phyloP scores from a whole-genome alignment of 192 early-diverging fungal species.

The Entrophospora sp. region DNA sequence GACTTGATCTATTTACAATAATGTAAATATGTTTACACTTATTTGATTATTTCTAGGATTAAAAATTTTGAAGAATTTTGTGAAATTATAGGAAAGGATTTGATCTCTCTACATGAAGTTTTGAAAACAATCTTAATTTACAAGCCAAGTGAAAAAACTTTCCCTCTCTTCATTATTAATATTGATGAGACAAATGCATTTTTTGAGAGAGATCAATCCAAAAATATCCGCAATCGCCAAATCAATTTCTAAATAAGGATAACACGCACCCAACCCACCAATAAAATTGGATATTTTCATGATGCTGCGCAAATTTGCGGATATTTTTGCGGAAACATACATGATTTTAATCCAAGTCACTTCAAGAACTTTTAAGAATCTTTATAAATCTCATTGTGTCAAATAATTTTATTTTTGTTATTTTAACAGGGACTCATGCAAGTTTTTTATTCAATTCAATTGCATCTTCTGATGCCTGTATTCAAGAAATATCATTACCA shows the following conservation, averaged over 20 bases:
- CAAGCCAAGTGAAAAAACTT: not conserved
- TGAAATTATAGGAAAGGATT: no score
- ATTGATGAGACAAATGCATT: conserved; percentile 3
- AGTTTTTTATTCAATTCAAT: not conserved
- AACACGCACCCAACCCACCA: no score
- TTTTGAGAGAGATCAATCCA: not conserved
- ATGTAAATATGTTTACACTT: not conserved
- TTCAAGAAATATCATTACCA: conserved; percentile 5
- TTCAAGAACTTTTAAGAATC: no score
- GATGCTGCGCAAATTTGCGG: no score
- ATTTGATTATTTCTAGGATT: not conserved
- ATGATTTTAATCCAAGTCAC: no score
- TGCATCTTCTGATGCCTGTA: not conserved
- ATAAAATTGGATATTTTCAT: no score
- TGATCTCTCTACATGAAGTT: not conserved
- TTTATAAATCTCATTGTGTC: no score
- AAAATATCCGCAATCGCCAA: no score
- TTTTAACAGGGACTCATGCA: not conserved
- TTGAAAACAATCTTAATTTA: not conserved
- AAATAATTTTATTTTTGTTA: not conserved
- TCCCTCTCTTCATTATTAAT: not conserved
- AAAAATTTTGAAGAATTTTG: not conserved
- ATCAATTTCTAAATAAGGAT: no score
- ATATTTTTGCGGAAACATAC: no score
- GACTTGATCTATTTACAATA: not conserved